Base-by-base conservation (phyloP, 805 yeast species). In the Candida insectalens region DNA sequence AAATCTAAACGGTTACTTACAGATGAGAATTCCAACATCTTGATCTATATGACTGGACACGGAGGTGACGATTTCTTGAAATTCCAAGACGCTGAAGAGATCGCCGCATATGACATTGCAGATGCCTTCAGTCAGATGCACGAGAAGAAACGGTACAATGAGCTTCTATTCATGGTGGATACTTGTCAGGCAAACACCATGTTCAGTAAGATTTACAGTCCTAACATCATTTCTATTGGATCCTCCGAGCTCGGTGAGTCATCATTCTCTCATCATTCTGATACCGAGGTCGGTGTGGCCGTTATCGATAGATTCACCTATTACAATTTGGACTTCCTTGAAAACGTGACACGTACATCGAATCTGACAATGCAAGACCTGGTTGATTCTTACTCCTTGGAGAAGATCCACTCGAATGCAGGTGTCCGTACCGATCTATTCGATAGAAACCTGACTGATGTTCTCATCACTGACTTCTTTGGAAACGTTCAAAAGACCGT, bases 161-260 rank as follows among this genome's bases (percentile, higher is more conserved):
- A 92, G 62, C 83, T 92, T 22, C 76, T 92, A 51, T 92, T 92
- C 60, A 92, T 92, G 97, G 82, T 92, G 43, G 99, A 92, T 57
- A 92, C 99, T 0, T 92, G 99, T 53, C 98, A 92, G 63, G 98
- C 98, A 18, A 92, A 89, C 59, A 85, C 98, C 12, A 89, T 92
- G 98, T 92, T 82, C 60, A 79, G 94, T 37, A 74, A 81, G 50
- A 77, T 89, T 51, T 87, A 85, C 53, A 81, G 95, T 7, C 97
- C 98, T 22, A 87, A 92, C 53, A 74, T 92, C 30, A 59, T 92
- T 34, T 84, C 96, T 1, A 94, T 89, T 23, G 99, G 98, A 1
- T 85, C 96, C 1, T 82, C 94, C 7, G 81, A 71, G 43, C 42
- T 84, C 6, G 95, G 81, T 36, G 96, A 92, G 58, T 77, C 89